Evolutionary conservation across 257 asterid species (phyloP), one percentile per base, ranked within the genome.

Genomic region (Gynochthodes officinalis): DNA sequence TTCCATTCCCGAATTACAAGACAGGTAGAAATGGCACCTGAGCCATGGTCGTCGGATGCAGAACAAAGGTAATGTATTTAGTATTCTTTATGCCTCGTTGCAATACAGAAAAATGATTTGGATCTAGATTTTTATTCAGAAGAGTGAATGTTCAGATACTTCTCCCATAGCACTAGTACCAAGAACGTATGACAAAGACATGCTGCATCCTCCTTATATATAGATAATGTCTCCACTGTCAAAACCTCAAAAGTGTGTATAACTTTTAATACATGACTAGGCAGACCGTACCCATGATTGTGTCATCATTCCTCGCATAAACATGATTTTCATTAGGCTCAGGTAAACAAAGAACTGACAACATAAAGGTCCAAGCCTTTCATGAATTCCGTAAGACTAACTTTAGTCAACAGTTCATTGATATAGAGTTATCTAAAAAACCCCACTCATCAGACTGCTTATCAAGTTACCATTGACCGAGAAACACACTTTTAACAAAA

Each of bases 1-100:
- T 87, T 44, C 94, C 96, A 9, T 81, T 80, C 64, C 97, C 96
- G 0, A 84, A 81, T 28, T 90, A 87, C 83, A 64, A 67, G 74
- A 62, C 87, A 6, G 74, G 72, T 25, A 25, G 79, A 67, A 81
- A 69, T 33, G 53, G 62, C 55, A 54, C 70, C 75, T 84, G 70
- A 63, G 15, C 33, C 2, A 33, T 53, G 13, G 32, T 42, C 42
- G 42, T 3, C 11, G 12, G 3, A 8, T 44, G 55, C 48, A n/a
- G 43, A 35, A 1, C 58, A 43, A 37, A 81, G 86, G 85, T 84
- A 79, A 50, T 9, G 43, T 44, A n/a, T 39, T 40, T 39, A 42
- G 25, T 14, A 44, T 57, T 39, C 55, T 48, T 53, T 52, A 75
- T 10, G 23, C 62, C 0, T 49, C 40, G n/a, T 65, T 50, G 42